Evolutionary conservation across 306 rosid genomes (phyloP).

Genomic region (Pyrus bretschneideri): DNA sequence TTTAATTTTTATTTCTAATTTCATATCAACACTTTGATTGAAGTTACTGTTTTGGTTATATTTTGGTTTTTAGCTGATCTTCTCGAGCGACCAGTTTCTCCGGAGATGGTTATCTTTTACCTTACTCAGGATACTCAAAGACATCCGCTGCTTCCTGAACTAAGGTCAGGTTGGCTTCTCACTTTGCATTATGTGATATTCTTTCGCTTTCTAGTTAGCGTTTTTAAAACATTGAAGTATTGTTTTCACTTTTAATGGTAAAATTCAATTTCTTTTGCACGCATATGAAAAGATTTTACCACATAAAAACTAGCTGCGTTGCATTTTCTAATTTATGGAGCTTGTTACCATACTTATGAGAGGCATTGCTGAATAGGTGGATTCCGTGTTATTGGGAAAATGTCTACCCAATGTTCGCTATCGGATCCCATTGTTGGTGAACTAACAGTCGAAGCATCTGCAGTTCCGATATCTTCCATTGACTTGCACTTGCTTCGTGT

Average conservation of each 20-base stretch:
- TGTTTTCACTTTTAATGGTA: not conserved
- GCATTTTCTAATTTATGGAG: slow-evolving; percentile 3
- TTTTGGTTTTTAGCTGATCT: slow-evolving; percentile 52
- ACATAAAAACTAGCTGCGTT: not conserved
- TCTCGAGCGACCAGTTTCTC: slow-evolving; percentile 58
- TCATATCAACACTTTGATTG: slow-evolving; percentile 5
- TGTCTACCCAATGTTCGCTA: slow-evolving; percentile 71
- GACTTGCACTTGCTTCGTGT: slow-evolving; percentile 76
- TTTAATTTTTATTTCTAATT: not conserved
- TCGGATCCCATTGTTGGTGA: slow-evolving; percentile 69
- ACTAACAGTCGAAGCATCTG: slow-evolving; percentile 77
- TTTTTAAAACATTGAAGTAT: not conserved
- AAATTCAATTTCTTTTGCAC: not conserved
- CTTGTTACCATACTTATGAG: slow-evolving; percentile 16
- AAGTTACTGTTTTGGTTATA: not conserved
- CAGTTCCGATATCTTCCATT: slow-evolving; percentile 72
- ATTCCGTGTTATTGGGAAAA: slow-evolving; percentile 79
- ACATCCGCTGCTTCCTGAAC: slow-evolving; percentile 82
- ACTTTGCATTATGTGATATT: slow-evolving; percentile 2
- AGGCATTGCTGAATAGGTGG: slow-evolving; percentile 55
- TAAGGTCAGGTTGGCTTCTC: slow-evolving; percentile 65
- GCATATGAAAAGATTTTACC: not conserved
- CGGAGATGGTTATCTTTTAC: slow-evolving; percentile 79
- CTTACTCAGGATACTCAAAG: slow-evolving; percentile 94
- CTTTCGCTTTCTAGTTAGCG: not conserved